Evolutionary conservation across 1,284 basidiomycete species (phyloP), one percentile per base, ranked within the genome.

Genomic region (Puccinia polysora): DNA sequence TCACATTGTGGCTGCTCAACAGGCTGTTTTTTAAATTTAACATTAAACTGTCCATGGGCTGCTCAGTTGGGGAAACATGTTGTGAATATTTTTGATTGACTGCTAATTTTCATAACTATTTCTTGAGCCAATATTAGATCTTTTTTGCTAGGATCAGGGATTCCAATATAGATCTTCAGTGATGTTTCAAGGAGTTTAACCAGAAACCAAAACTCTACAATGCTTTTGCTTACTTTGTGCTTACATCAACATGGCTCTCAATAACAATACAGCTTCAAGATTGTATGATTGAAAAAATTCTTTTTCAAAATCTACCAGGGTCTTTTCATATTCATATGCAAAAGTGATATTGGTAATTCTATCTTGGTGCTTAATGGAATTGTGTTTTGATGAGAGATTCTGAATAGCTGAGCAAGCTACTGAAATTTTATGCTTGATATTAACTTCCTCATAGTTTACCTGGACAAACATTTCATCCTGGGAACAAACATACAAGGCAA

Each of bases 351-450:
- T n/a, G n/a, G n/a, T n/a, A n/a, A n/a, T n/a, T n/a, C n/a, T n/a
- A n/a, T n/a, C n/a, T n/a, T n/a, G n/a, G n/a, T n/a, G n/a, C n/a
- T n/a, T n/a, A n/a, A n/a, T n/a, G n/a, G n/a, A n/a, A n/a, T n/a
- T n/a, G n/a, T n/a, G n/a, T n/a, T n/a, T n/a, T n/a, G 32, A 43
- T 47, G 23, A 28, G 25, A 47, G 4, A n/a, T n/a, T n/a, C n/a
- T 7, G 36, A 43, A 14, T 63, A 15, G 28, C 15, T 2, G 25
- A 30, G 38, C n/a, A 23, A 59, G 40, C 59, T 40, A 68, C 65
- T 23, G 65, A 58, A 38, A 58, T 68, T 49, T 55, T 53, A 56
- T 58, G 56, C 36, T 68, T 68, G 23, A 68, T 68, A 45, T 68
- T 53, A 20, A 68, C 56, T 59, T 32, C 45, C 15, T 40, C 40